Evolutionary conservation across 2,329 filamentous ascomycete species (phyloP).

Genomic region (Xylariaceae sp.): DNA sequence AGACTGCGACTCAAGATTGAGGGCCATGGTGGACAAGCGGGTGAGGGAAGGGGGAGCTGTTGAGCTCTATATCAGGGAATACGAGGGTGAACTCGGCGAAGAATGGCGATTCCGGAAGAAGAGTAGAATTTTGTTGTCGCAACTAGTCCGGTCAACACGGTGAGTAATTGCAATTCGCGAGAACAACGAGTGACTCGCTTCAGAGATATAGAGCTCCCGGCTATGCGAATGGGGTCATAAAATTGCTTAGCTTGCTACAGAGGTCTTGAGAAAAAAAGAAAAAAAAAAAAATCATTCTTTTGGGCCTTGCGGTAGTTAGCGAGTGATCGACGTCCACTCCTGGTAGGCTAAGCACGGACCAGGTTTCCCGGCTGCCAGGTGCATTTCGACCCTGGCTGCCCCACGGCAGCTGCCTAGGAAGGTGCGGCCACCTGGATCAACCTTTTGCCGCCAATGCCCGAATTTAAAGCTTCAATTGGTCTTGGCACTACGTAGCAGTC

Average conservation of each 20-base stretch:
- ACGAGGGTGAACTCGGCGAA: conserved; percentile 26
- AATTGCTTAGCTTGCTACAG: conserved; percentile 18
- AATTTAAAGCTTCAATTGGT: background rate
- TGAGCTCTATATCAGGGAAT: conserved; percentile 29
- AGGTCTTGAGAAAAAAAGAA: conserved; percentile 19
- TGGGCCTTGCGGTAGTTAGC: conserved; percentile 9
- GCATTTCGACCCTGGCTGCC: background rate
- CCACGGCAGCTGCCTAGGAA: background rate
- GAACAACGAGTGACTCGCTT: conserved; percentile 9
- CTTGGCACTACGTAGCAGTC: background rate
- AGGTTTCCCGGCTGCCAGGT: background rate
- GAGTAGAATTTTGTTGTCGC: background rate
- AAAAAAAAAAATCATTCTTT: conserved; percentile 17
- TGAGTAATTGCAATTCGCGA: background rate
- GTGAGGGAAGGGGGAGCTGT: too few relatives aligned
- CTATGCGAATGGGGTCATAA: conserved; percentile 15
- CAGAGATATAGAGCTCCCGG: conserved; percentile 14
- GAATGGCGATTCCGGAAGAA: background rate
- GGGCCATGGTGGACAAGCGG: conserved; percentile 50
- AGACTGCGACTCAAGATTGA: conserved; percentile 41
- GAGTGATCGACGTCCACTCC: conserved; percentile 26
- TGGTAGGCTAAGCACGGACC: background rate
- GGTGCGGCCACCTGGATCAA: too few relatives aligned
- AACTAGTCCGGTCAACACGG: background rate
- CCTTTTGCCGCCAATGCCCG: too few relatives aligned